Evolutionary conservation across 2,329 filamentous ascomycete genomes (phyloP).

Genomic region (Aspergillus candidus): DNA sequence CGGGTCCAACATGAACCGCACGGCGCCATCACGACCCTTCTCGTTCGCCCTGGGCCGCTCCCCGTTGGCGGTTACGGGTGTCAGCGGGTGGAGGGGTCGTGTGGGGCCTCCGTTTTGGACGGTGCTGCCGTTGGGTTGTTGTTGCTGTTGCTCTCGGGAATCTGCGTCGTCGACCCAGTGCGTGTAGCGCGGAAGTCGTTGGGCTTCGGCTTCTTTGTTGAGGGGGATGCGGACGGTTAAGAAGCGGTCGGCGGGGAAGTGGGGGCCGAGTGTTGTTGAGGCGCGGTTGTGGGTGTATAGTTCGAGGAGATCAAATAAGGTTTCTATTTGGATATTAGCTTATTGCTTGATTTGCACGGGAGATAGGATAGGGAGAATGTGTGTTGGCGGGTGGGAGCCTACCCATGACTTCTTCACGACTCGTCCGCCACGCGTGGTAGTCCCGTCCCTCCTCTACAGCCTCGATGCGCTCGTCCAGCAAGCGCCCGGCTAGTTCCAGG

Average conservation of each 20-base stretch:
- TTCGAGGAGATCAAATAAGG: constrained; percentile 82
- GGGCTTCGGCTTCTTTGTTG: constrained; percentile 70
- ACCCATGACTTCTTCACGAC: constrained; percentile 45
- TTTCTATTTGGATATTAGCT: constrained; percentile 51
- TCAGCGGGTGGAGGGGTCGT: constrained; percentile 33
- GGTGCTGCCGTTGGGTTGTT: constrained; percentile 14
- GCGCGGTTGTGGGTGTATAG: constrained; percentile 81
- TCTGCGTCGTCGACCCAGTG: constrained; percentile 40
- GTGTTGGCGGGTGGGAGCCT: constrained; percentile 21
- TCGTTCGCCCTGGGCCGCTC: constrained; percentile 40
- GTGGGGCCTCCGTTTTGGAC: constrained; percentile 10
- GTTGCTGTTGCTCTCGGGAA: constrained; percentile 13
- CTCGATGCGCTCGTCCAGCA: constrained; percentile 54
- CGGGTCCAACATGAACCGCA: constrained; percentile 83
- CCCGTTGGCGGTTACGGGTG: constrained; percentile 41
- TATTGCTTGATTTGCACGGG: constrained; percentile 10
- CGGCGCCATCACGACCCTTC: constrained; percentile 60
- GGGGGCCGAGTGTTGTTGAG: constrained; percentile 65
- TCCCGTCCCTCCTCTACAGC: constrained; percentile 42
- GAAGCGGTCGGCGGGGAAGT: constrained; percentile 69
- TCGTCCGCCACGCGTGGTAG: constrained; percentile 47
- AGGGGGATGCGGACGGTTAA: constrained; percentile 81
- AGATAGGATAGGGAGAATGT: constrained; percentile 36
- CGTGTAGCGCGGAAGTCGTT: constrained; percentile 58
- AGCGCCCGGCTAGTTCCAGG: constrained; percentile 69